Percentiles rank a stretch among this genome's conserved stretches.
phyloP scores from a whole-genome alignment of 2,329 filamentous ascomycete species.

The Paramyrothecium sp. region DNA sequence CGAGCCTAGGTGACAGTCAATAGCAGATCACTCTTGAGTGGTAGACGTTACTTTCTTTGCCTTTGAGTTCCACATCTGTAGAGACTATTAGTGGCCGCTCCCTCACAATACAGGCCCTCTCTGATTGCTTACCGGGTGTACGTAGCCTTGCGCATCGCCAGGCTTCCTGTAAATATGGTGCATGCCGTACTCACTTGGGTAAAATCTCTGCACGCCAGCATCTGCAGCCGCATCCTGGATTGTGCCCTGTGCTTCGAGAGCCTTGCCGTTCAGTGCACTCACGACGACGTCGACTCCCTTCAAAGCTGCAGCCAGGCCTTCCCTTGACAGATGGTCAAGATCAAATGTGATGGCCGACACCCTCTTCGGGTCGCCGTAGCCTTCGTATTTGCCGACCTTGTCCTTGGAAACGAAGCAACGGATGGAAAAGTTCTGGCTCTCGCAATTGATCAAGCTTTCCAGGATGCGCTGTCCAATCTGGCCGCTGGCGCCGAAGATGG shows the following conservation, averaged over 20 bases:
- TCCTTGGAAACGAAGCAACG: background rate
- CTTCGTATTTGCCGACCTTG: background rate
- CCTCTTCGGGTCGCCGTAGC: background rate
- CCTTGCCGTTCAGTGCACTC: background rate
- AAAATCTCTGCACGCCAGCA: background rate
- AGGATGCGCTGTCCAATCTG: background rate
- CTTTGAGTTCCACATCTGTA: background rate
- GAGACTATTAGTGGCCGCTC: background rate
- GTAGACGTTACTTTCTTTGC: background rate
- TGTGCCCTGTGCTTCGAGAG: background rate
- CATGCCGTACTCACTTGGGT: background rate
- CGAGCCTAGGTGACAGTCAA: background rate
- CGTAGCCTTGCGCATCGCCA: background rate
- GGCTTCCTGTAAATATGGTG: slow-evolving; percentile 1
- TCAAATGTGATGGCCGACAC: background rate
- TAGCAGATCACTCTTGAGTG: background rate
- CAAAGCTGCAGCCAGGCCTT: background rate
- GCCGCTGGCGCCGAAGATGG: background rate
- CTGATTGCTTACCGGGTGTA: background rate
- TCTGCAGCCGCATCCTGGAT: background rate
- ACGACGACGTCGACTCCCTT: background rate
- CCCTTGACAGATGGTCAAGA: background rate
- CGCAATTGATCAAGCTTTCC: background rate
- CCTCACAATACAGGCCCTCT: background rate
- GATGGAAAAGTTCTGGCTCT: background rate